Evolutionary conservation across 768 basidiomycete species (phyloP).

Genomic region (Rhodocollybia butyracea): DNA sequence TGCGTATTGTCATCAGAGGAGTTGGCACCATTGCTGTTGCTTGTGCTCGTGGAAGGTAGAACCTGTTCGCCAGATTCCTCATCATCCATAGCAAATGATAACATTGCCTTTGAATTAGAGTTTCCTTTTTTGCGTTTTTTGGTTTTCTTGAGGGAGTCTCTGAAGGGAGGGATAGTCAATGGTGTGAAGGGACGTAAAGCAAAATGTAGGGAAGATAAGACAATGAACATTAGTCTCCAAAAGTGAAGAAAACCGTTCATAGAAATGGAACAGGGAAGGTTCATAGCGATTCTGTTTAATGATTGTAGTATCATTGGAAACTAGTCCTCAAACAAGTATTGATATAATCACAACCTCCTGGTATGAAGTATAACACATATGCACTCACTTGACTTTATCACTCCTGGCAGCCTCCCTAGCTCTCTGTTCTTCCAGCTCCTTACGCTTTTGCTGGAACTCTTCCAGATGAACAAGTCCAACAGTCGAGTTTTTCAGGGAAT

Average conservation of each 20-base stretch:
- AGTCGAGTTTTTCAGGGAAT: slow-evolving; percentile 85
- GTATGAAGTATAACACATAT: too few species aligned
- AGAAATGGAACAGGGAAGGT: too few species aligned
- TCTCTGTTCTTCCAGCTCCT: slow-evolving; percentile 89
- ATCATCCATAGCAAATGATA: slow-evolving; percentile 91
- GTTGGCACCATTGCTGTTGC: too few species aligned
- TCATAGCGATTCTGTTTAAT: too few species aligned
- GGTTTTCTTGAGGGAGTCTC: slow-evolving; percentile 77
- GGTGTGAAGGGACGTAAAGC: slow-evolving; percentile 14
- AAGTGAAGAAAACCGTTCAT: too few species aligned
- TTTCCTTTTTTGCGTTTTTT: slow-evolving; percentile 96
- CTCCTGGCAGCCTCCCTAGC: slow-evolving; percentile 84
- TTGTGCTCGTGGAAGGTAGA: too few species aligned
- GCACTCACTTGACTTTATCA: slow-evolving; percentile 82
- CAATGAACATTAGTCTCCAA: too few species aligned
- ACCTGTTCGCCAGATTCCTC: slow-evolving; percentile 51
- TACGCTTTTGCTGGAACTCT: slow-evolving; percentile 87
- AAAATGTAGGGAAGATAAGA: slow-evolving; percentile 18
- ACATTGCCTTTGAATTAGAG: slow-evolving; percentile 78
- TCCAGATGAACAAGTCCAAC: slow-evolving; percentile 89
- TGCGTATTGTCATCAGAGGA: too few species aligned
- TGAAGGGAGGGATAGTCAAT: slow-evolving; percentile 37
- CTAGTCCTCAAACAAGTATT: too few species aligned
- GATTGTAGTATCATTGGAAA: too few species aligned
- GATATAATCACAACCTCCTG: too few species aligned